Evolutionary conservation across 129 eudicot species (phyloP), one percentile per base, ranked within the genome.

Genomic region (Artemisia tridentata): DNA sequence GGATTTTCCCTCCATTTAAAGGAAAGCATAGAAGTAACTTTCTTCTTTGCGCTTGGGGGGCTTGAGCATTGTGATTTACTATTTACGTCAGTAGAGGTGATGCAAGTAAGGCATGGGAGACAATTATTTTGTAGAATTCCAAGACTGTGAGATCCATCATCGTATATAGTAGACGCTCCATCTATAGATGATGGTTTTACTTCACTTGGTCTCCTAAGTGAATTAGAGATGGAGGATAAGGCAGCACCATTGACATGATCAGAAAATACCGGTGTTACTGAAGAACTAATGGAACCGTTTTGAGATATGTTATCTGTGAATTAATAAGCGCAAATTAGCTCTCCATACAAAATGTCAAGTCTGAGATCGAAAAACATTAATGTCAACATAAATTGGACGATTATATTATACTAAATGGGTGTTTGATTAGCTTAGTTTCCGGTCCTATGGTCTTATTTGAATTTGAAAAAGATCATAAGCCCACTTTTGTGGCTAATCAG

Each of bases 1-100:
- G 76, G 86, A 20, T 84, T 86, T 51, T 93, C 98, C 65, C 84
- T 87, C 92, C 92, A 78, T 80, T 84, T 90, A 50, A 93, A 89
- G 12, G 98, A 89, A 71, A 86, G 80, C 63, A 78, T 82, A 31
- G 80, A 52, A 15, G 91, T 78, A 16, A 83, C 68, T 76, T 79
- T 86, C 78, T 85, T 92, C 85, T 68, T 86, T 5, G 80, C 68
- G 63, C 85, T 81, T 50, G 89, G 87, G 7, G 96, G 85, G 57
- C 89, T 87, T 7, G 85, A 78, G 80, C 86, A 79, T 17, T 72
- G 76, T 0, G 92, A 78, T 67, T 77, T 77, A 77, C 78, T 80
- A 72, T 81, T 88, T 27, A 82, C 89, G 67, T 78, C 90, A 0
- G 84, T 74, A 16, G 85, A 68, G 50, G 84, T 71, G 56, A 83